Conservation (phyloP, 1,139 yeast genomes). For the Pichia sp. region DNA sequence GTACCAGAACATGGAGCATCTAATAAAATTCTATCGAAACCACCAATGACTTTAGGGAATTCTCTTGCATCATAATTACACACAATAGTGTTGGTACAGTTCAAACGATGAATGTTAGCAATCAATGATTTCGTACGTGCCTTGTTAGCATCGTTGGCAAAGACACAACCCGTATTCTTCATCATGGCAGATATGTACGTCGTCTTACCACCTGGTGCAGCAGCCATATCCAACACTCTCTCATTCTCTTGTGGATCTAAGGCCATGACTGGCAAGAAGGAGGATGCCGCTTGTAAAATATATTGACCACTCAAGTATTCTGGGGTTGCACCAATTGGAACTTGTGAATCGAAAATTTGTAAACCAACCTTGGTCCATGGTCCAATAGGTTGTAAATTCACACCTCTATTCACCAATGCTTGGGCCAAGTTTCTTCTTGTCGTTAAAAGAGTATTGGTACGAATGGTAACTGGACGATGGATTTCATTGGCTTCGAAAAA, state of each 20-base stretch:
- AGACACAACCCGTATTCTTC: slow-evolving; percentile 97
- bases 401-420: slow-evolving; percentile 92
- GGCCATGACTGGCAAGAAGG: slow-evolving; percentile 97
- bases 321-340: slow-evolving; percentile 99
- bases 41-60: slow-evolving; percentile 97
- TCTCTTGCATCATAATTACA: slow-evolving; percentile 98
- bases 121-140: slow-evolving; percentile 93
- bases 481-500: slow-evolving; percentile 98
- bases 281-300: slow-evolving; percentile 96
- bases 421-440: slow-evolving; percentile 96
- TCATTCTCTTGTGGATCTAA: slow-evolving; percentile 94
- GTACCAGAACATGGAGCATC: slow-evolving; percentile 99
- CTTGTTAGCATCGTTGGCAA: slow-evolving; percentile 96
- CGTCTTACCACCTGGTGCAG: slow-evolving; percentile 99
- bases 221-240: slow-evolving; percentile 96
- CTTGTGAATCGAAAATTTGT: slow-evolving; percentile 96
- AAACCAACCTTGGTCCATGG: slow-evolving; percentile 97
- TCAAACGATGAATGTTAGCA: slow-evolving; percentile 95
- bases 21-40: slow-evolving; percentile 87
- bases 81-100: slow-evolving; percentile 93
- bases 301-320: slow-evolving; percentile 98
- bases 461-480: slow-evolving; percentile 90
- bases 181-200: slow-evolving; percentile 92
- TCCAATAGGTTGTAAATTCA: slow-evolving; percentile 94
- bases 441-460: slow-evolving; percentile 92